A percentile compares a stretch with the other conserved stretches of the same genome.
Conservation (phyloP, 1,139 yeast species). For the Scheffersomyces segobiensis region DNA sequence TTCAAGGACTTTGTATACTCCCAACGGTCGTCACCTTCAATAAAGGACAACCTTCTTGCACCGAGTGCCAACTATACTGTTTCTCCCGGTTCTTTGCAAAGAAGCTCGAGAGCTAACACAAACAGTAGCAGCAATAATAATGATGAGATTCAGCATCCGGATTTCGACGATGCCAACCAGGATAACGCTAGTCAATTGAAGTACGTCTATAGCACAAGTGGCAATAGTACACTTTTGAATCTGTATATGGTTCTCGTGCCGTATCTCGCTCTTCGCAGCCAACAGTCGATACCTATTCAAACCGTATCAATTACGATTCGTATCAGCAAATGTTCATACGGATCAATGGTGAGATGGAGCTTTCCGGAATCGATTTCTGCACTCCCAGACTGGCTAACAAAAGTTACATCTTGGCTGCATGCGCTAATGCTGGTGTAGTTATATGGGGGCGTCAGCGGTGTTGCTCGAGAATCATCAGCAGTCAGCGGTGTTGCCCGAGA, state of each 20-base stretch:
- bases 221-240: too few species aligned
- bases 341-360: constrained; percentile 49
- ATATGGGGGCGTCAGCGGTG: constrained; percentile 44
- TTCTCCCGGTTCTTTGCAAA: too few species aligned
- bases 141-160: too few species aligned
- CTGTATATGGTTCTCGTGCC: too few species aligned
- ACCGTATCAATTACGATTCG: constrained; percentile 11
- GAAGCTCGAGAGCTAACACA: too few species aligned
- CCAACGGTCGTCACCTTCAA: constrained; percentile 10
- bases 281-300: constrained; percentile 13
- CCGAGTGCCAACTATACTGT: too few species aligned
- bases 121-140: too few species aligned
- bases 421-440: constrained; percentile 46
- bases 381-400: constrained; percentile 15
- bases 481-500: too few species aligned
- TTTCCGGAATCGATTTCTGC: constrained; percentile 44
- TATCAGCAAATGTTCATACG: constrained; percentile 29
- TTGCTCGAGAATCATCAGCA: constrained; percentile 43
- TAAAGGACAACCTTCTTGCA: background rate
- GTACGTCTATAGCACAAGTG: too few species aligned
- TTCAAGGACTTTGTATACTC: constrained; percentile 40
- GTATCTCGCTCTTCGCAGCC: too few species aligned
- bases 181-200: too few species aligned
- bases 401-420: constrained; percentile 38
- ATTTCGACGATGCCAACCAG: too few species aligned